Percentiles rank a stretch among this genome's conserved stretches.
These are phyloP conservation scores for Alternaria rosae DNA, from an alignment of 2,329 filamentous ascomycete genomes.

Conservation along the genomic window DNA sequence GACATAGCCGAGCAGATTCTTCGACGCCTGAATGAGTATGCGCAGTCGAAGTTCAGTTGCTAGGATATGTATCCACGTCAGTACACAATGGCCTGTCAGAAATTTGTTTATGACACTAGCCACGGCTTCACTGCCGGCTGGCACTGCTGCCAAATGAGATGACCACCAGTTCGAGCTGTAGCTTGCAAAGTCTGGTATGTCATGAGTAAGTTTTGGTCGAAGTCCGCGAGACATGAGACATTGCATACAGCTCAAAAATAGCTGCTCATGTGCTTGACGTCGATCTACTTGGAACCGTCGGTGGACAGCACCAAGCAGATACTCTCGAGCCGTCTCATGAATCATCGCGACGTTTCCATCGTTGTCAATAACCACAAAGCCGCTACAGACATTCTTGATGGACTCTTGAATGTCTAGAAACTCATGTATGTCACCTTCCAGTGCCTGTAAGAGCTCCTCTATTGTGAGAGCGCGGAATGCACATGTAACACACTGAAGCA, in stretches of 20 bases:
- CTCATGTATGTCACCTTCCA: background rate
- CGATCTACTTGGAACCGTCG: background rate
- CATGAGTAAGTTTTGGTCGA: background rate
- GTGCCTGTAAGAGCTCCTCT: background rate
- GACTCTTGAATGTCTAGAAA: background rate
- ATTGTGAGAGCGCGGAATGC: background rate
- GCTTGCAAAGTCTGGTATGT: background rate
- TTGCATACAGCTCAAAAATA: background rate
- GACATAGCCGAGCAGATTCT: background rate
- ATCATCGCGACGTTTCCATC: background rate
- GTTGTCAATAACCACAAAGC: background rate
- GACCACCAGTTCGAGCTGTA: background rate
- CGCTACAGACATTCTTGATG: background rate
- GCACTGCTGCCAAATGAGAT: background rate
- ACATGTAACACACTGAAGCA: background rate
- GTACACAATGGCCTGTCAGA: background rate
- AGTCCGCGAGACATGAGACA: background rate
- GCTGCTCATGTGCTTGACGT: background rate
- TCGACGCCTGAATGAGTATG: background rate
- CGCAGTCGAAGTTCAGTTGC: background rate
- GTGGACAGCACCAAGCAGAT: background rate
- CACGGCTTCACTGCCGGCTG: background rate
- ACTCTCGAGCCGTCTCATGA: background rate
- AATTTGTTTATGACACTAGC: background rate
- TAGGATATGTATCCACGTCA: background rate